Base-by-base conservation (phyloP, 2,329 filamentous ascomycete genomes). In the Calonectria crousiana region DNA sequence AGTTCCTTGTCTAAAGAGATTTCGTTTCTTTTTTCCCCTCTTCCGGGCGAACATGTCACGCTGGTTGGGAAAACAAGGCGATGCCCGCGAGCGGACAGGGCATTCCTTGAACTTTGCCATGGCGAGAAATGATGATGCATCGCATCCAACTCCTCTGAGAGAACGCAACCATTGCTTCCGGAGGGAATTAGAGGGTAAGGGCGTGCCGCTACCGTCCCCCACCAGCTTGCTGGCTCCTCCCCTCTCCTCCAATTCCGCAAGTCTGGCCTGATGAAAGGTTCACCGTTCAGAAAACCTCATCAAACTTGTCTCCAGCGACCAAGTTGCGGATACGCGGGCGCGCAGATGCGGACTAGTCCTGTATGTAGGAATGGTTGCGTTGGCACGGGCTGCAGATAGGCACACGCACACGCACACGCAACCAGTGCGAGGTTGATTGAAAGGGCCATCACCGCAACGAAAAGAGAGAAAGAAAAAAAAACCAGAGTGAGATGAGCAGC, bases 321-420 rank as follows among this genome's bases (percentile, higher is more conserved):
- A 28, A 34, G 44, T 53, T 67, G 64, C 53, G 41, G 53, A 64
- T 60, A 65, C 18, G 60, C 41, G 56, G 56, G 56, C 36, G 56
- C 56, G 62, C 62, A 18, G 51, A 65, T 56, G 47, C 44, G n/a
- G 69, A 47, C 69, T 67, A 60, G 60, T 38, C 69, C 56, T 70
- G 30, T 53, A 67, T 44, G 64, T 72, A 52, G 44, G 56, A 58
- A 69, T 28, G 51, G 49, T 66, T 73, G 71, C 60, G 66, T 67
- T 73, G 71, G 71, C 71, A 73, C 71, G 26, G 58, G 41, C 58
- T 73, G 71, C 71, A 73, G 71, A 66, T 49, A 58, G 51, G 66
- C 67, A 64, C 47, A 69, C 66, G 58, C 69, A 64, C 47, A 69
- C 66, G 58, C 69, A 58, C 52, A 52, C 32, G 41, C 67, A 69